Evolutionary conservation across 2,329 filamentous ascomycete species (phyloP).

Genomic region (Metarhizium rileyi): DNA sequence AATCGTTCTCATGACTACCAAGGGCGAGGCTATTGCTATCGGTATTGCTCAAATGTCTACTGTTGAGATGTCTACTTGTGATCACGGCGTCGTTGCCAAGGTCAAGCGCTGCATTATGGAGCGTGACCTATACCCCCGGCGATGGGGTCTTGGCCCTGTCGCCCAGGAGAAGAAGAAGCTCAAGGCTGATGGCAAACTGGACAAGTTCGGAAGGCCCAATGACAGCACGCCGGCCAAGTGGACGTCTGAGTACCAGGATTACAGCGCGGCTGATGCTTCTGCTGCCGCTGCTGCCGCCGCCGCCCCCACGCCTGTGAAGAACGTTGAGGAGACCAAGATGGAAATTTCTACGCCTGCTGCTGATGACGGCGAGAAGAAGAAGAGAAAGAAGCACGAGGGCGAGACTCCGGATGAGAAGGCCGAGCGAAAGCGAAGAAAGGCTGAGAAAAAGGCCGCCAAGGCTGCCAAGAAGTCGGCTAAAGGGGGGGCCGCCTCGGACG

Average conservation of each 20-base stretch:
- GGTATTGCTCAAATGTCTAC: conserved; percentile 97
- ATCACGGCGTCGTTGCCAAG: conserved; percentile 96
- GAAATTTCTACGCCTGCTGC: conserved; percentile 25
- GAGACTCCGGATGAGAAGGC: conserved; percentile 62
- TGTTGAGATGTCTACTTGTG: conserved; percentile 91
- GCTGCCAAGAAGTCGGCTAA: conserved; percentile 44
- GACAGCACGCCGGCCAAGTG: conserved; percentile 90
- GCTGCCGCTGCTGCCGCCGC: conserved; percentile 31
- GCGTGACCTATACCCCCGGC: conserved; percentile 89
- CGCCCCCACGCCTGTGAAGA: conserved; percentile 13
- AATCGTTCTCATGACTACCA: conserved; percentile 96
- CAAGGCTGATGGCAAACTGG: conserved; percentile 94
- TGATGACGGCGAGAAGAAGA: conserved; percentile 50
- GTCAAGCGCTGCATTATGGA: conserved; percentile 99
- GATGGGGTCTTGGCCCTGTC: conserved; percentile 92
- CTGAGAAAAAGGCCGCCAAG: conserved; percentile 50
- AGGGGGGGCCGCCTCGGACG: conserved; percentile 41
- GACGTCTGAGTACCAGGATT: conserved; percentile 90
- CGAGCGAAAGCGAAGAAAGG: conserved; percentile 49
- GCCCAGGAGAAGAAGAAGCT: conserved; percentile 99
- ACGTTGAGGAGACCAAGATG: conserved; percentile 28
- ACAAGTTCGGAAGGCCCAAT: conserved; percentile 92
- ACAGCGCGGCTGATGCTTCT: conserved; percentile 46
- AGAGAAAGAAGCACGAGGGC: conserved; percentile 75
- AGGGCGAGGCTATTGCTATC: conserved; percentile 95